Percentiles rank a stretch among this genome's conserved stretches.
Evolutionary conservation across 2,329 filamentous ascomycete species (phyloP).

Genomic region (Colletotrichum trifolii): DNA sequence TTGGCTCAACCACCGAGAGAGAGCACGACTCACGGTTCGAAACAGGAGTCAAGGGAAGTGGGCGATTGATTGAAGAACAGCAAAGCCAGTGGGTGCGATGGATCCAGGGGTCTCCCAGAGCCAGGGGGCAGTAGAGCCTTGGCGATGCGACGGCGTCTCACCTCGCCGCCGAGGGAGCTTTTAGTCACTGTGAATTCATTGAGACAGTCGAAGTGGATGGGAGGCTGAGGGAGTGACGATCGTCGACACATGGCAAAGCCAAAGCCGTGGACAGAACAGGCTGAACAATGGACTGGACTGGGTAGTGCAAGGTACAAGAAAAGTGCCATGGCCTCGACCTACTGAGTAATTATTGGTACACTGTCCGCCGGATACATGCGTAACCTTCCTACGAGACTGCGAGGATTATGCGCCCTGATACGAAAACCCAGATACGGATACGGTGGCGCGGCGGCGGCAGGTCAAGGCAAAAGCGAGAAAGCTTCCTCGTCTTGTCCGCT

Average conservation of each 20-base stretch:
- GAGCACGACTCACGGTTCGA: conserved; percentile 17
- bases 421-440: too few species aligned
- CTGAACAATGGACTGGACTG: too few species aligned
- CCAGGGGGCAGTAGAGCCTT: conserved; percentile 32
- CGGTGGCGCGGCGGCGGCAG: not conserved
- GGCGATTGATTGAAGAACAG: not conserved
- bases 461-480: not conserved
- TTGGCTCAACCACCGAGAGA: too few species aligned
- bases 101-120: conserved; percentile 28
- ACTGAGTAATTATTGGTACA: too few species aligned
- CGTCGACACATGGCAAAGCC: too few species aligned
- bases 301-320: too few species aligned
- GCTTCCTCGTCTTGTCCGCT: too few species aligned
- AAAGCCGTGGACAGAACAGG: too few species aligned
- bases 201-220: not conserved
- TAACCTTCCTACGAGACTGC: too few species aligned
- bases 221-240: not conserved
- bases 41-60: conserved; percentile 18
- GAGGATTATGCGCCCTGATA: too few species aligned
- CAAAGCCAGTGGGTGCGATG: conserved; percentile 16
- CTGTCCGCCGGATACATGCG: too few species aligned
- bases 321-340: too few species aligned
- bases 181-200: not conserved
- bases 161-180: not conserved
- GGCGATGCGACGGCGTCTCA: conserved; percentile 34